These are phyloP conservation scores for Fusarium newnesense DNA, from an alignment of 2,329 filamentous ascomycete genomes.

Conservation along the genomic window DNA sequence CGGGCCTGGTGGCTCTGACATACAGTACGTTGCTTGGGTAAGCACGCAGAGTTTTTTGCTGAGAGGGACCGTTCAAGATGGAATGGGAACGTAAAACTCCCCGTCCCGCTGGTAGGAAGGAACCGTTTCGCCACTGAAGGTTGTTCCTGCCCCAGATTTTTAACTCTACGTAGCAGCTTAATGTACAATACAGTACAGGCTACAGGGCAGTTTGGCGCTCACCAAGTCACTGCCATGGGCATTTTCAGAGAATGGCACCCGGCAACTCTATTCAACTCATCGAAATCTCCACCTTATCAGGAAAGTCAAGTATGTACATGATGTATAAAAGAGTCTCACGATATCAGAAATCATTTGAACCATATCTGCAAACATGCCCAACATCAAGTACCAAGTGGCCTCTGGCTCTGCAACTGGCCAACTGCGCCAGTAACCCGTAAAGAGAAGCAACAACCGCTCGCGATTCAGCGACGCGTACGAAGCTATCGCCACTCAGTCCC, in stretches of 20 bases:
- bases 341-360: not conserved
- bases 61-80: conserved; percentile 6
- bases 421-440: conserved; percentile 3
- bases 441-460: conserved; percentile 17
- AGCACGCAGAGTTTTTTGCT: conserved; percentile 16
- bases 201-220: not conserved
- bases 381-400: not conserved
- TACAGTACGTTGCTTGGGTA: conserved; percentile 5
- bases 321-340: not conserved
- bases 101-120: conserved; percentile 25
- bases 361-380: not conserved
- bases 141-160: conserved; percentile 32
- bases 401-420: not conserved
- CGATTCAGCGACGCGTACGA: conserved; percentile 26
- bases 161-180: conserved; percentile 27
- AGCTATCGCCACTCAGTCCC: conserved; percentile 38
- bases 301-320: not conserved
- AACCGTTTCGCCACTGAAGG: conserved; percentile 36
- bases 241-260: not conserved
- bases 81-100: conserved; percentile 35
- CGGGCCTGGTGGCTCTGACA: conserved; percentile 9
- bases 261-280: not conserved
- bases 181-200: not conserved
- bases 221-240: not conserved
- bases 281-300: not conserved